phyloP scores from a whole-genome alignment of 176 grass and related monocot genomes.

The Musa beccarii region DNA sequence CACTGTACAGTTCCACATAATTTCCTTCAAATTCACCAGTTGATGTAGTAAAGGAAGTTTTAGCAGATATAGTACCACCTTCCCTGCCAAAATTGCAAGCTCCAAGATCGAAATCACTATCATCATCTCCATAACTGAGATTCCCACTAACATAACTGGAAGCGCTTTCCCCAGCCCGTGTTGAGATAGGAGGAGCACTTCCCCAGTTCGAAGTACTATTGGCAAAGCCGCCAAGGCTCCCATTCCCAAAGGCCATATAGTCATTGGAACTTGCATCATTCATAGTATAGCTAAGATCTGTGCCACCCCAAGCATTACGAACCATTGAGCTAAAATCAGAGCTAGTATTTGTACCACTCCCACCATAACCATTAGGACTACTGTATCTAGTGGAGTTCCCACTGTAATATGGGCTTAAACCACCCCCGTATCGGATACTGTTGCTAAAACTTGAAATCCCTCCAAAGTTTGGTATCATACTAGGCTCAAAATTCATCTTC shows the following conservation, averaged over 20 bases:
- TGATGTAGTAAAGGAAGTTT: constrained; percentile 41
- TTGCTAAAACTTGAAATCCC: constrained; percentile 60
- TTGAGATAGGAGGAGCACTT: constrained; percentile 32
- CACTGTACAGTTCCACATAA: constrained; percentile 33
- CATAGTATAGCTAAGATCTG: constrained; percentile 50
- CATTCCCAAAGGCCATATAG: constrained; percentile 56
- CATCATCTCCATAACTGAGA: constrained; percentile 37
- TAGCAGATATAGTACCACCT: constrained; percentile 43
- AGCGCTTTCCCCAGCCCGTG: constrained; percentile 37
- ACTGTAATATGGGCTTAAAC: constrained; percentile 66
- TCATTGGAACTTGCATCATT: constrained; percentile 50
- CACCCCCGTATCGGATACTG: constrained; percentile 42
- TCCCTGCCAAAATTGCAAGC: constrained; percentile 42
- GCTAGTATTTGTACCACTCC: constrained; percentile 44
- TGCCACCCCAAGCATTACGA: constrained; percentile 63
- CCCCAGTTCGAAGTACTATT: constrained; percentile 42
- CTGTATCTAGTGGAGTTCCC: constrained; percentile 63
- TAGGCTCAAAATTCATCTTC: constrained; percentile 62
- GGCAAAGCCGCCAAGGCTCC: constrained; percentile 49
- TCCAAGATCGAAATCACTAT: constrained; percentile 43
- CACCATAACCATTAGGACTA: constrained; percentile 49
- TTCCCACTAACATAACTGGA: constrained; percentile 26
- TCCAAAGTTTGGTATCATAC: constrained; percentile 41
- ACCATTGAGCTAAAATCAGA: constrained; percentile 59
- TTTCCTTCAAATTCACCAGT: constrained; percentile 47